phyloP scores from a whole-genome alignment of 352 stramenopile genomes.

The Globisporangium recalcitrans region DNA sequence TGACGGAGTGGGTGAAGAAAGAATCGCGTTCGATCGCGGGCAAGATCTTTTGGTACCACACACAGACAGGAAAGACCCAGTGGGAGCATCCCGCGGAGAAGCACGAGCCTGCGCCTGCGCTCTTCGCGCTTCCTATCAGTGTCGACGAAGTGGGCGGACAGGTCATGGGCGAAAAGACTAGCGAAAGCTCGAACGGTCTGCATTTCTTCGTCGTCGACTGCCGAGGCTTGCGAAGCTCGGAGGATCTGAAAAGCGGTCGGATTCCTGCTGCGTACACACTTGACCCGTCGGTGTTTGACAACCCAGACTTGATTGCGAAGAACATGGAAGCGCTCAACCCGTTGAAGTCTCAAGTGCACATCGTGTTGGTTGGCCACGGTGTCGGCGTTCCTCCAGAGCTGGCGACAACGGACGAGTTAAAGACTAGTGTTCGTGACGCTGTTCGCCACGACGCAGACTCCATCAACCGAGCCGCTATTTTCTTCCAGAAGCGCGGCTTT shows the following conservation, averaged over 20 bases:
- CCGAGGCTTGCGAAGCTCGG: slow-evolving; percentile 61
- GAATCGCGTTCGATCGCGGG: slow-evolving; percentile 66
- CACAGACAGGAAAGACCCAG: slow-evolving; percentile 64
- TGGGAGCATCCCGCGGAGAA: slow-evolving; percentile 74
- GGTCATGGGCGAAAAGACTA: slow-evolving; percentile 55
- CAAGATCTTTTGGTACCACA: slow-evolving; percentile 81
- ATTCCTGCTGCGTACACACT: slow-evolving; percentile 75
- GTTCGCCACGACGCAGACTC: slow-evolving; percentile 60
- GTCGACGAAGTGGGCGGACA: slow-evolving; percentile 63
- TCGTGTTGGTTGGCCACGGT: slow-evolving; percentile 72
- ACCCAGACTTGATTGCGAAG: slow-evolving; percentile 65
- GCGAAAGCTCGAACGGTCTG: slow-evolving; percentile 23
- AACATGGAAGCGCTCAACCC: slow-evolving; percentile 65
- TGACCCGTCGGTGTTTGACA: slow-evolving; percentile 77
- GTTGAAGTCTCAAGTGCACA: slow-evolving; percentile 68
- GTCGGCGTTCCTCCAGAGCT: slow-evolving; percentile 60
- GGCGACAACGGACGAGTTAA: slow-evolving; percentile 55
- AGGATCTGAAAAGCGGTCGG: slow-evolving; percentile 71
- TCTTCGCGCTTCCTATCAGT: slow-evolving; percentile 64
- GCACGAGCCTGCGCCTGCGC: slow-evolving; percentile 44
- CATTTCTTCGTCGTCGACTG: slow-evolving; percentile 81
- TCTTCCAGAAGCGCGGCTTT: slow-evolving; percentile 81
- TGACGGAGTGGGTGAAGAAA: slow-evolving; percentile 77
- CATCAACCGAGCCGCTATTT: slow-evolving; percentile 70
- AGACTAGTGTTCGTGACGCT: slow-evolving; percentile 71